phyloP scores from a whole-genome alignment of 2,329 filamentous ascomycete species.

The Penicillium sclerotiorum region DNA sequence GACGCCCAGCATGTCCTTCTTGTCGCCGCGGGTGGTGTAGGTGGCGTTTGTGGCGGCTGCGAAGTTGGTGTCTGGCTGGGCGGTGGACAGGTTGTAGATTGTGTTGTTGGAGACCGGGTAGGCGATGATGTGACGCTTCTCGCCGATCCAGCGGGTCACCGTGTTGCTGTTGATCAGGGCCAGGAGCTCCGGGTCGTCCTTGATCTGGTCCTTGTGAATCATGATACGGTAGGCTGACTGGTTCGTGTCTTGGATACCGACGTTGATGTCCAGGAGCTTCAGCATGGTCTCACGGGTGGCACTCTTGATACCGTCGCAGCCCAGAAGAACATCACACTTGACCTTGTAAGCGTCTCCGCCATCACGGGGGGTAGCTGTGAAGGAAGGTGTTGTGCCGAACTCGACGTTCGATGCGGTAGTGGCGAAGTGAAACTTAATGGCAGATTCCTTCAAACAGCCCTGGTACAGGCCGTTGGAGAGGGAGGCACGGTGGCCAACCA shows the following conservation, averaged over 20 bases:
- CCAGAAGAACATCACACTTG: conserved; percentile 55
- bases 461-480: conserved; percentile 70
- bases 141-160: conserved; percentile 67
- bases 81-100: conserved; percentile 68
- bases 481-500: conserved; percentile 75
- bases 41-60: conserved; percentile 60
- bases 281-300: conserved; percentile 48
- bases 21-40: conserved; percentile 65
- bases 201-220: conserved; percentile 50
- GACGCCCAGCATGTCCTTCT: conserved; percentile 61
- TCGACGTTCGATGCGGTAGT: conserved; percentile 59
- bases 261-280: conserved; percentile 38
- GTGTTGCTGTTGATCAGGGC: conserved; percentile 59
- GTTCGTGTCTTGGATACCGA: conserved; percentile 51
- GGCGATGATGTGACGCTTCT: conserved; percentile 67
- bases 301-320: conserved; percentile 59
- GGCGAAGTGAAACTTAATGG: conserved; percentile 70
- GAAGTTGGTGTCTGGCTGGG: conserved; percentile 63
- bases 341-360: conserved; percentile 54
- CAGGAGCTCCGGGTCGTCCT: conserved; percentile 55
- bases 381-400: conserved; percentile 60
- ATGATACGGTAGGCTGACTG: conserved; percentile 60
- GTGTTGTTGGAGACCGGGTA: conserved; percentile 65
- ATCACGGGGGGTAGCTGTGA: conserved; percentile 62
- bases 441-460: conserved; percentile 65